These are phyloP conservation scores for Phaeodactylum tricornutum DNA, from an alignment of 108 stramenopile genomes.

Conservation along the genomic window DNA sequence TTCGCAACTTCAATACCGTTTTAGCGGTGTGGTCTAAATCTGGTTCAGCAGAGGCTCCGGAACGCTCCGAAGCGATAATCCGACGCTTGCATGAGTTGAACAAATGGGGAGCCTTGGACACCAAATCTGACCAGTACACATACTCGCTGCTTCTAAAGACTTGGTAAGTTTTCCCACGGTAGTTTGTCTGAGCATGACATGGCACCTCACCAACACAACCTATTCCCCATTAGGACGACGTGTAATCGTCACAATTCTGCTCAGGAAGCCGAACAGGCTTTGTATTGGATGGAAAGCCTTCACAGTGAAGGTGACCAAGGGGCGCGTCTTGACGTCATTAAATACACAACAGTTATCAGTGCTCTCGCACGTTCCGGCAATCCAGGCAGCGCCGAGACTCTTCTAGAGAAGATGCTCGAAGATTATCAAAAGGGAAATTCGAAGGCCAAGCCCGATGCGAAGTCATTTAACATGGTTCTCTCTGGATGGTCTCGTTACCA, in stretches of 20 bases:
- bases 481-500: background rate
- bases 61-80: constrained; percentile 3
- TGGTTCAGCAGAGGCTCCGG: background rate
- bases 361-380: background rate
- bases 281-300: constrained; percentile 7
- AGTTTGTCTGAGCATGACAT: background rate
- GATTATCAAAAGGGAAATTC: background rate
- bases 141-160: constrained; percentile 5
- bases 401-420: constrained; percentile 3
- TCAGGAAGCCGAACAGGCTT: background rate
- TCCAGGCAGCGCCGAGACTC: background rate
- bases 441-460: constrained; percentile 1
- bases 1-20: constrained; percentile 11
- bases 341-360: constrained; percentile 7
- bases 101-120: background rate
- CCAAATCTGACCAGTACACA: constrained; percentile 2
- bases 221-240: background rate
- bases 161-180: constrained; percentile 3
- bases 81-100: constrained; percentile 2
- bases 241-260: background rate
- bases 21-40: constrained; percentile 12
- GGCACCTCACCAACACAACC: background rate
- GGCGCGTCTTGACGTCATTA: constrained; percentile 8
- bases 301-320: background rate
- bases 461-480: constrained; percentile 4